Evolutionary conservation across 176 grass and related monocot genomes (phyloP), one percentile per base, ranked within the genome.

Genomic region (Dactylis glomerata): DNA sequence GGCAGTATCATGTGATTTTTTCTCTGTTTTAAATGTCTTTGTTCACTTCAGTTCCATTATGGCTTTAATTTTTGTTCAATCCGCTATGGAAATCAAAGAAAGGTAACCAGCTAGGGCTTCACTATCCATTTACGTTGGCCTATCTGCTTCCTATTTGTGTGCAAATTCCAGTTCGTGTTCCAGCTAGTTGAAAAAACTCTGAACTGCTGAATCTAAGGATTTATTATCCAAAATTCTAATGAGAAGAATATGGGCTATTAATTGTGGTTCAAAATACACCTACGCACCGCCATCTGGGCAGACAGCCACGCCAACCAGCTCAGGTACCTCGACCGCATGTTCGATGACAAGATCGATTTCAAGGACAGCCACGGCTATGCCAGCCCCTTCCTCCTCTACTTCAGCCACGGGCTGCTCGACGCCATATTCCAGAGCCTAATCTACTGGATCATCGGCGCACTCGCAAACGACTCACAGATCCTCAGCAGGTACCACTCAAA

Each of bases 371-470:
- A 6, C 2, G 64, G 89, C 0, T 98, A 85, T 8, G 83, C 86
- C 2, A 91, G 96, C 0, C 93, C 93, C 0, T 98, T 98, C 87
- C 77, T 98, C 1, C 92, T 98, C 83, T 98, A 98, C 90, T 98
- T 98, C 90, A 75, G 83, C 88, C 96, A 94, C 19, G 96, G 96
- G 1, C 68, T 98, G 77, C 86, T 98, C 24, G 96, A 98, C 34
- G 93, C 96, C 73, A 92, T 98, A 89, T 98, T 98, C 74, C 96
- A 98, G 87, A 98, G 73, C 86, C 83, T 98, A 46, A 89, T 94
- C 86, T 98, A 98, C 76, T 98, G 96, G 96, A 87, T 98, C 54
- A 98, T 98, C 76, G 96, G 96, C 41, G 81, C 91, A 0, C 81
- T 42, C 41, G 41, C 41, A 8, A 42, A 42, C 41, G 41, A 42